Evolutionary conservation across 2,329 filamentous ascomycete species (phyloP).

Genomic region (Aureobasidium uvarum): DNA sequence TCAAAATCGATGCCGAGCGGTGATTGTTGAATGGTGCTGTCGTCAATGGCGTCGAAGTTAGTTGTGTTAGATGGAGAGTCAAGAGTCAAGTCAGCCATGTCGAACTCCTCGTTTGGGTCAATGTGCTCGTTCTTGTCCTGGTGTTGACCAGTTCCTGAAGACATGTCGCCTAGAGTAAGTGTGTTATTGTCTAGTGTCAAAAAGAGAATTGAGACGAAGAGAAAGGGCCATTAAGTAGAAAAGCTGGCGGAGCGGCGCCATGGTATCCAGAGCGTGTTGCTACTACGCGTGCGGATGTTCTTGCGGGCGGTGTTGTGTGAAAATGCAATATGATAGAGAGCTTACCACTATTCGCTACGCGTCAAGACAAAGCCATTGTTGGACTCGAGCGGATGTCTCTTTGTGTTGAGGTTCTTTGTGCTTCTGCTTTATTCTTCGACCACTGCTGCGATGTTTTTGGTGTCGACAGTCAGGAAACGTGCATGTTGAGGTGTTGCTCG

Average conservation of each 20-base stretch:
- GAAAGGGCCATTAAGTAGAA: neutral
- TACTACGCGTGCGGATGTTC: neutral
- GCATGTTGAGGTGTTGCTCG: too few relatives aligned
- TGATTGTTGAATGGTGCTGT: neutral
- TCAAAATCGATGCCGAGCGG: neutral
- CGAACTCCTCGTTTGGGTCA: neutral
- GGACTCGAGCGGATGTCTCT: neutral
- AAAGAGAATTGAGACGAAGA: neutral
- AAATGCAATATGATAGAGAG: neutral
- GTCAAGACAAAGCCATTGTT: conserved; percentile 14
- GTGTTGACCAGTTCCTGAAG: neutral
- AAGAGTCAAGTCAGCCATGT: neutral
- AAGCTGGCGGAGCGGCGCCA: neutral
- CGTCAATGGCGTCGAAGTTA: neutral
- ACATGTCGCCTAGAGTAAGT: neutral
- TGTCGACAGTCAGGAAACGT: neutral
- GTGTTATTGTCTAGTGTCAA: neutral
- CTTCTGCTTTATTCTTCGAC: neutral
- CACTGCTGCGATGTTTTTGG: neutral
- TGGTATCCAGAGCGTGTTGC: neutral
- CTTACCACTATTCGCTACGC: neutral
- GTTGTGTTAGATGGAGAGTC: neutral
- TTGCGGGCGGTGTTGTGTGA: neutral
- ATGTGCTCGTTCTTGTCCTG: neutral
- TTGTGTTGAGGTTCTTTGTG: neutral